Evolutionary conservation across 805 yeast species (phyloP).

Genomic region (Saccharomycopsis oosterbeekiorum): DNA sequence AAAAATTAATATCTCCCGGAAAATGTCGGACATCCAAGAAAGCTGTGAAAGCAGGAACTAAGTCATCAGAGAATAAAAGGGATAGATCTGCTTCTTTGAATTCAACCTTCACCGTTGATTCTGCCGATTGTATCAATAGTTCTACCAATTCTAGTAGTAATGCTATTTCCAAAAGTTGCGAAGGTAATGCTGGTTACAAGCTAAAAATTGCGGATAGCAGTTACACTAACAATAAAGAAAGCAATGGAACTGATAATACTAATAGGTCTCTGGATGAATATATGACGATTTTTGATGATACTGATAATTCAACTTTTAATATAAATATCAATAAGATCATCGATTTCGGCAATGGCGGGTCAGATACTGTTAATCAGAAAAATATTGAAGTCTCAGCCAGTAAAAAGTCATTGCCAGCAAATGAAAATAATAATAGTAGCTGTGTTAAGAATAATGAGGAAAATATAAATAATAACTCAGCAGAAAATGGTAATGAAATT

Average conservation of each 20-base stretch:
- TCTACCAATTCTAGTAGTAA: neutral
- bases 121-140: neutral
- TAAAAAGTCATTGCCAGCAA: neutral
- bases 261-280: neutral
- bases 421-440: neutral
- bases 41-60: neutral
- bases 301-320: neutral
- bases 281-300: neutral
- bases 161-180: neutral
- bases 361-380: neutral
- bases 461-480: neutral
- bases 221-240: neutral
- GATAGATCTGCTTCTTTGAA: constrained; percentile 1
- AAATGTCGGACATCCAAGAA: neutral
- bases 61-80: neutral
- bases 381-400: neutral
- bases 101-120: constrained; percentile 4
- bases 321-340: neutral
- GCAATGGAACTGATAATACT: neutral
- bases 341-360: neutral
- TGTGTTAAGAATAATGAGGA: neutral
- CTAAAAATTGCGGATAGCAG: neutral
- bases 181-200: neutral
- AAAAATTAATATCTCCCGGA: neutral
- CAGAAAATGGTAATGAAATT: neutral